Conservation (phyloP, 2,329 filamentous ascomycete species). For the Diaporthe sp. region DNA sequence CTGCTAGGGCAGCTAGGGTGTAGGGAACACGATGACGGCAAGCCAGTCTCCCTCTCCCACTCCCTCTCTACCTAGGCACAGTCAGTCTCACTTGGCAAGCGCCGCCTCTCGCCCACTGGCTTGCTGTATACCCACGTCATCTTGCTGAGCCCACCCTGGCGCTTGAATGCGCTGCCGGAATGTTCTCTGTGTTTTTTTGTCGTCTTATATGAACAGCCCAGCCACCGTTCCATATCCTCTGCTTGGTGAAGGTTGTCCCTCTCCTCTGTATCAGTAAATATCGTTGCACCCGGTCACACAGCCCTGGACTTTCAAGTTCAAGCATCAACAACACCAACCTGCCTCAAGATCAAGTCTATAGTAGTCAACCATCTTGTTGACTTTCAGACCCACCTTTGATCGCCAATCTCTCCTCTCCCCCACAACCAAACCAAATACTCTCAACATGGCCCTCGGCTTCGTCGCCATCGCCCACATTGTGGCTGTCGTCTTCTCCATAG, state of each 20-base stretch:
- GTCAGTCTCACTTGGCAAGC: constrained; percentile 13
- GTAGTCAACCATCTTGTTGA: background rate
- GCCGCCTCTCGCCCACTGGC: constrained; percentile 16
- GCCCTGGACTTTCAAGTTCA: constrained; percentile 5
- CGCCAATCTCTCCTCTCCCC: background rate
- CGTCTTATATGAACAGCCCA: constrained; percentile 23
- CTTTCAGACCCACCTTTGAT: background rate
- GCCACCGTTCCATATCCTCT: background rate
- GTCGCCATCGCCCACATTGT: constrained; percentile 75
- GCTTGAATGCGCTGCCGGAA: constrained; percentile 8
- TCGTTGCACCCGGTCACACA: background rate
- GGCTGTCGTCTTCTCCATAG: constrained; percentile 77
- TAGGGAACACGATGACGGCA: constrained; percentile 7
- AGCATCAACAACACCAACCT: background rate
- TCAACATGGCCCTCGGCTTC: constrained; percentile 66
- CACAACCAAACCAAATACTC: constrained; percentile 6
- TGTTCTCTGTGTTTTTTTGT: background rate
- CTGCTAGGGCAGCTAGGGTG: background rate
- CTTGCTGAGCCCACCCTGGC: constrained; percentile 31
- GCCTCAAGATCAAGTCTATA: background rate
- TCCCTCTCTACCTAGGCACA: background rate
- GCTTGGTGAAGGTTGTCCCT: background rate
- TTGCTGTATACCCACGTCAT: constrained; percentile 34
- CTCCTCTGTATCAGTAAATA: constrained; percentile 1
- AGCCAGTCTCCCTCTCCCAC: background rate